phyloP scores from a whole-genome alignment of 371 early-diverging fungal genomes.

The Mortierella sp. region DNA sequence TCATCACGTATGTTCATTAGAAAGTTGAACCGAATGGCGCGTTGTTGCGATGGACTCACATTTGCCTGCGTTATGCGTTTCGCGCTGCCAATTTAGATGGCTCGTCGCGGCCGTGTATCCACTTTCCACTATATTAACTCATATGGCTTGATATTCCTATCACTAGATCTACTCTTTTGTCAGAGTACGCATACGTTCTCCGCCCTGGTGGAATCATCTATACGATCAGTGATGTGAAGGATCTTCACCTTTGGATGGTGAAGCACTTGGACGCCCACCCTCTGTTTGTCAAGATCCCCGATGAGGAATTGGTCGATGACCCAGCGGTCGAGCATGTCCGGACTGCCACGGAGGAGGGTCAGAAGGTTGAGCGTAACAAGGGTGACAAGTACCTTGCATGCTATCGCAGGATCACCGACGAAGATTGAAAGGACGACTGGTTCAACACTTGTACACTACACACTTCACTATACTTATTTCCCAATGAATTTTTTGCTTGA shows the following conservation, averaged over 20 bases:
- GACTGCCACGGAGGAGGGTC: constrained; percentile 96
- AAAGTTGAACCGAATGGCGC: not conserved
- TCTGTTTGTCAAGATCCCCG: constrained; percentile 89
- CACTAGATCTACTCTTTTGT: constrained; percentile 79
- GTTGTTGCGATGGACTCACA: too few relatives aligned
- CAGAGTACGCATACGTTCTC: constrained; percentile 96
- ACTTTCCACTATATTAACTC: not conserved
- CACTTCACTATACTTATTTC: not conserved
- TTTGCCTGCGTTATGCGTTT: not conserved
- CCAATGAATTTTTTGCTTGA: not conserved
- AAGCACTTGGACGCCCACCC: constrained; percentile 95
- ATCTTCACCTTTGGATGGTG: constrained; percentile 97
- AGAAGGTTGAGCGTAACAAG: constrained; percentile 95
- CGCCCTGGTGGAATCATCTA: constrained; percentile 93
- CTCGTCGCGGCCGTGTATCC: too few relatives aligned
- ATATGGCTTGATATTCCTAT: not conserved
- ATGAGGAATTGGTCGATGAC: constrained; percentile 89
- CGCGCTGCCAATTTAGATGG: not conserved
- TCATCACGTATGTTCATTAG: constrained; percentile 81
- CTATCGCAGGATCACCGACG: constrained; percentile 76
- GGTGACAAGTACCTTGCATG: constrained; percentile 95
- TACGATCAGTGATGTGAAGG: constrained; percentile 96
- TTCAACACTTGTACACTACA: constrained; percentile 2
- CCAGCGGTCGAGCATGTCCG: constrained; percentile 89
- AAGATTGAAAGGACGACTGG: constrained; percentile 18